Evolutionary conservation across 257 asterid genomes (phyloP).

Genomic region (Coffea eugenioides): DNA sequence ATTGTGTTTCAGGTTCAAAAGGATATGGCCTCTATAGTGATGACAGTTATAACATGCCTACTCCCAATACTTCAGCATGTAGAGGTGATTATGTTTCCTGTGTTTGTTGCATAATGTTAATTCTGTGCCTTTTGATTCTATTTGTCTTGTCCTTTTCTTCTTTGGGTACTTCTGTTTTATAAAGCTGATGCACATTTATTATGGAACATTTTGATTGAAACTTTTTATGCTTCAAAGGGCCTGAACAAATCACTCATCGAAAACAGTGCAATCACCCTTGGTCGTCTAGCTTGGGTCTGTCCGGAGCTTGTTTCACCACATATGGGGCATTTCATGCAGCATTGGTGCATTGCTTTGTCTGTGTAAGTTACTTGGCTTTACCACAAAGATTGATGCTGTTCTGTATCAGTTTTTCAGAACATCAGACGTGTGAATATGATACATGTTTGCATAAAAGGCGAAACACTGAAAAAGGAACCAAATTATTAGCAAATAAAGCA

Average conservation of each 20-base stretch:
- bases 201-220: conserved; percentile 24
- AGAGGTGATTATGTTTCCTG: conserved; percentile 54
- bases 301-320: conserved; percentile 93
- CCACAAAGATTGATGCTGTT: not conserved
- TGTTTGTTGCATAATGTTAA: conserved; percentile 11
- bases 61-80: conserved; percentile 86
- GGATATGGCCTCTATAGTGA: conserved; percentile 79
- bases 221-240: conserved; percentile 45
- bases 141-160: not conserved
- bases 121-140: not conserved
- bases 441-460: not conserved
- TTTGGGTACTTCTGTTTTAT: not conserved
- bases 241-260: conserved; percentile 86
- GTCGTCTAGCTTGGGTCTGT: conserved; percentile 91
- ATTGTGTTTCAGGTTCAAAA: conserved; percentile 64
- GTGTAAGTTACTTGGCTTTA: conserved; percentile 50
- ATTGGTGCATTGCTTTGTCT: conserved; percentile 90
- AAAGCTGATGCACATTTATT: not conserved
- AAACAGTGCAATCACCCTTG: conserved; percentile 91
- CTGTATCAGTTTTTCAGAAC: not conserved
- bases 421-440: not conserved
- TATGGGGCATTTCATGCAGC: conserved; percentile 96
- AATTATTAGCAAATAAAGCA: not conserved
- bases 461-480: not conserved
- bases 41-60: conserved; percentile 73